A percentile compares a stretch with the other conserved stretches of the same genome.
Evolutionary conservation across 306 rosid species (phyloP).

Genomic region (Arachis stenosperma): DNA sequence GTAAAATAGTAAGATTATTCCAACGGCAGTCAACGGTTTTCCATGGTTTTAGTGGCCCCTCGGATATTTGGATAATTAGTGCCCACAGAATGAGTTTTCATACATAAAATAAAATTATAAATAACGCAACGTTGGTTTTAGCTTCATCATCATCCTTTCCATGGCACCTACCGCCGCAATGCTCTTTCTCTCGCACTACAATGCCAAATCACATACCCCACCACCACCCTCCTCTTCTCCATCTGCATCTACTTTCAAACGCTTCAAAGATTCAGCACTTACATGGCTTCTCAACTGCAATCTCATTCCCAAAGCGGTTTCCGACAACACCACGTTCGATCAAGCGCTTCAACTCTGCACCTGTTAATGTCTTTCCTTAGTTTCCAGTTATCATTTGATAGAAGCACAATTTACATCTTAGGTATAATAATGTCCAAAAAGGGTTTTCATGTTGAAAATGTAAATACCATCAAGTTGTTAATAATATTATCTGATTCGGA

Average conservation of each 20-base stretch:
- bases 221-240: conserved; percentile 2
- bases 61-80: no score
- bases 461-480: not conserved
- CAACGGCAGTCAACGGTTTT: conserved; percentile 15
- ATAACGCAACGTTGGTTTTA: not conserved
- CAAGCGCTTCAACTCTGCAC: conserved; percentile 40
- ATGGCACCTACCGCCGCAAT: conserved; percentile 53
- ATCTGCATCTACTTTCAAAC: conserved; percentile 30
- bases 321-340: conserved; percentile 29
- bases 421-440: no score
- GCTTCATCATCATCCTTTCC: not conserved
- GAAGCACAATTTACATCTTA: no score
- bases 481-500: no score
- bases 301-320: not conserved
- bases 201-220: conserved; percentile 11
- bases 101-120: not conserved
- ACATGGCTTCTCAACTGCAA: conserved; percentile 28
- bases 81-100: conserved; percentile 35
- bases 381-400: no score
- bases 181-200: conserved; percentile 40
- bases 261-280: conserved; percentile 28
- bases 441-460: not conserved
- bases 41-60: no score
- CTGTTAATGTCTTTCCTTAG: conserved; percentile 25
- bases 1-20: no score